These are phyloP conservation scores for Otatea glauca DNA, from an alignment of 176 grass and related monocot species.

Conservation along the genomic window DNA sequence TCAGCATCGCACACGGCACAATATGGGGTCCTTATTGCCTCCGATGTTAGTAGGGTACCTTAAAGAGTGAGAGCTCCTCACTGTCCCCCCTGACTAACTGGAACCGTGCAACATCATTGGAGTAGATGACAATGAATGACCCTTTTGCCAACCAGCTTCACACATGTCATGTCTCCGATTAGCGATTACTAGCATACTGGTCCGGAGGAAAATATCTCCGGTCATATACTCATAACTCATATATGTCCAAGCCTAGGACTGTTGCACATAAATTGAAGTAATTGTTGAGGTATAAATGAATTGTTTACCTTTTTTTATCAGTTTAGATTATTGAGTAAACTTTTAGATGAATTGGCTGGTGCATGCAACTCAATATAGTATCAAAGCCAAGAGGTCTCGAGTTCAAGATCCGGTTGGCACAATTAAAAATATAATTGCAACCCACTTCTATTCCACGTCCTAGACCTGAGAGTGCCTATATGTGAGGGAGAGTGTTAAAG, in stretches of 20 bases:
- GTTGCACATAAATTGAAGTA: background rate
- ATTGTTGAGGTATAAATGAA: too few relatives aligned
- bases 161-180: constrained; percentile 11
- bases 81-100: background rate
- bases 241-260: background rate
- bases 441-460: too few relatives aligned
- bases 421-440: too few relatives aligned
- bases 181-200: background rate
- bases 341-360: too few relatives aligned
- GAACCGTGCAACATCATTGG: background rate
- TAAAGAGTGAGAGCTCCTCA: background rate
- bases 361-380: too few relatives aligned
- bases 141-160: background rate
- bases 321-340: too few relatives aligned
- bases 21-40: background rate
- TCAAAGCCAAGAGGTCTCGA: too few relatives aligned
- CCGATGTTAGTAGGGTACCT: background rate
- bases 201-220: background rate
- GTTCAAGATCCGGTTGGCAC: too few relatives aligned
- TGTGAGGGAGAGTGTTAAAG: too few relatives aligned
- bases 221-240: too few relatives aligned
- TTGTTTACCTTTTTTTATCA: too few relatives aligned
- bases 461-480: too few relatives aligned
- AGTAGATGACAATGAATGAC: background rate
- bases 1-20: background rate